Evolutionary conservation across 345 rosid species (phyloP), one percentile per base, ranked within the genome.

Genomic region (Acer saccharum): DNA sequence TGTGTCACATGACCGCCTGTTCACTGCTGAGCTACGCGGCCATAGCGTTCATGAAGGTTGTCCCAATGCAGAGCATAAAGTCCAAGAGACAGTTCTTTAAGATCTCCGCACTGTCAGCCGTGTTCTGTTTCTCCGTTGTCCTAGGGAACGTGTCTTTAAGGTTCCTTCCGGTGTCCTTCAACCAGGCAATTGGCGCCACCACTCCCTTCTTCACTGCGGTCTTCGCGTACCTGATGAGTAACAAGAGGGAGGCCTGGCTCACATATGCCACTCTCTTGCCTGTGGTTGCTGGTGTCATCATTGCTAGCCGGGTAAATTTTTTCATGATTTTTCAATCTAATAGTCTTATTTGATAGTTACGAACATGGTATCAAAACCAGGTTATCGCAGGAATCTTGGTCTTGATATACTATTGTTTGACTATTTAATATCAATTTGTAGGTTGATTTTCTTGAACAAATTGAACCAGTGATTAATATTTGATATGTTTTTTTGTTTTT

Each of bases 1-100:
- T 91, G 90, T 87, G 94, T 72, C 97, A 91, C 80, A 88, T 90
- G 95, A 86, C 89, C n/a, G 94, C 94, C 0, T 91, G 95, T 76
- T 87, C 89, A 6, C 73, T 88, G 63, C 77, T 86, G 6, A 91
- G 95, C 84, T 89, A 90, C 84, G 63, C 81, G 1, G 90, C 92
- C 23, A 80, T 93, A 41, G 89, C 88, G 1, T 84, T 92, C 88
- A 72, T 87, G 84, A 83, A 86, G 82, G 79, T 90, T 78, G 95
- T 89, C 10, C 95, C 97, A n/a, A 80, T 84, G 89, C 97, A 91
- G 70, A 86, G 85, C 21, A 82, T 91, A 55, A 85, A 88, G 16
- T 90, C 95, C 21, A 79, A 72, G 9, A 69, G 71, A 23, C 95
- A 91, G 74, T 87, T 93, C 68, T 17, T 89, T 11, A 93, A 91